Conservation (phyloP, 768 basidiomycete species). For the Hygrocybe punicea region DNA sequence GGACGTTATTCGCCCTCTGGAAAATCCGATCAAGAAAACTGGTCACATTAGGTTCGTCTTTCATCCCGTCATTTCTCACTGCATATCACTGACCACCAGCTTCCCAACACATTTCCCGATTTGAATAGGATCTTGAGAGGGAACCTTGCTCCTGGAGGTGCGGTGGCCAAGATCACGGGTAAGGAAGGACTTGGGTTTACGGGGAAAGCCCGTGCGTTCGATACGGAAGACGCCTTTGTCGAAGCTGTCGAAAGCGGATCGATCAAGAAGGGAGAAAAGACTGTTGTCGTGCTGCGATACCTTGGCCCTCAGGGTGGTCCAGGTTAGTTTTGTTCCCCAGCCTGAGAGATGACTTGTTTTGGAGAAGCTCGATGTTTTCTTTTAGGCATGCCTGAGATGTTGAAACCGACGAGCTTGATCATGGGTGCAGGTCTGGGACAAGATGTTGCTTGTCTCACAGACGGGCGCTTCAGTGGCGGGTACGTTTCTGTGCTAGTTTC, state of each 20-base stretch:
- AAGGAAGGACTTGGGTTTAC: slow-evolving; percentile 89
- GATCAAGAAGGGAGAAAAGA: slow-evolving; percentile 95
- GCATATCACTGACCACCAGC: too few relatives aligned
- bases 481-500: slow-evolving; percentile 28
- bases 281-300: slow-evolving; percentile 91
- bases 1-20: slow-evolving; percentile 83
- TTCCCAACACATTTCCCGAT: too few relatives aligned
- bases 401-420: slow-evolving; percentile 47
- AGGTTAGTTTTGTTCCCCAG: slow-evolving; percentile 40
- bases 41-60: slow-evolving; percentile 77
- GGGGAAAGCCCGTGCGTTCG: slow-evolving; percentile 91
- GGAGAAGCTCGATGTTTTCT: slow-evolving; percentile 3
- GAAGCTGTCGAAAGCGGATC: slow-evolving; percentile 83
- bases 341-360: background rate
- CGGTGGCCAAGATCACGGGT: slow-evolving; percentile 95
- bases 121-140: slow-evolving; percentile 88
- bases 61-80: slow-evolving; percentile 1
- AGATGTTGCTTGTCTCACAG: slow-evolving; percentile 94
- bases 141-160: slow-evolving; percentile 90
- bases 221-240: slow-evolving; percentile 84
- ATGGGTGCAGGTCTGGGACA: slow-evolving; percentile 97
- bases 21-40: slow-evolving; percentile 82
- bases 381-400: slow-evolving; percentile 97
- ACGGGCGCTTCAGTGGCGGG: slow-evolving; percentile 98
- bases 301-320: slow-evolving; percentile 97